Percentiles rank a stretch among this genome's conserved stretches.
phyloP scores from a whole-genome alignment of 2,329 filamentous ascomycete species.

The Nakataea oryzae region DNA sequence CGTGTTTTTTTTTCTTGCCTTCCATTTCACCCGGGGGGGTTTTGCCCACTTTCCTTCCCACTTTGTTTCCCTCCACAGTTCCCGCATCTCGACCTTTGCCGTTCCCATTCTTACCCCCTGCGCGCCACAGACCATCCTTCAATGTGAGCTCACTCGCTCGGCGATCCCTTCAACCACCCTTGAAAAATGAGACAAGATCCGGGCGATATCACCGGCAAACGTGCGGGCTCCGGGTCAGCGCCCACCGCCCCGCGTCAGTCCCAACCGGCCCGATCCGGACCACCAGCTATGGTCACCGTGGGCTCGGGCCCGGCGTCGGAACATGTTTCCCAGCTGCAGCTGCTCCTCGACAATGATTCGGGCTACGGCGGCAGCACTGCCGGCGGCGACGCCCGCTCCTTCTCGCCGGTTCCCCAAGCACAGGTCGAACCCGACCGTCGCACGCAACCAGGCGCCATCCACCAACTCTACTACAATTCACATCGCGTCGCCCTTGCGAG shows the following conservation, averaged over 20 bases:
- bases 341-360: constrained; percentile 76
- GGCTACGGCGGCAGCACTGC: constrained; percentile 79
- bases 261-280: constrained; percentile 66
- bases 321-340: constrained; percentile 70
- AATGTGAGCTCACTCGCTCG: neutral
- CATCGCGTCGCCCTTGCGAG: constrained; percentile 81
- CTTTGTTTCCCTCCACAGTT: neutral
- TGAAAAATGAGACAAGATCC: neutral
- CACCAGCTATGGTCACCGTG: constrained; percentile 66
- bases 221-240: constrained; percentile 3
- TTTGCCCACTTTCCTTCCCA: neutral
- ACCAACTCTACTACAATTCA: constrained; percentile 91
- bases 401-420: constrained; percentile 29
- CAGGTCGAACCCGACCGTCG: constrained; percentile 52
- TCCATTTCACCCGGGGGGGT: no score
- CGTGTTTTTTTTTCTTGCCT: neutral
- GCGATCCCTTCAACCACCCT: neutral
- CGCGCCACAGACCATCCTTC: neutral
- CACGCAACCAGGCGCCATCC: constrained; percentile 69
- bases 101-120: neutral
- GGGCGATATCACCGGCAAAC: neutral
- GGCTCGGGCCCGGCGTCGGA: constrained; percentile 73
- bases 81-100: neutral
- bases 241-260: constrained; percentile 58
- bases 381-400: constrained; percentile 36